Percentiles rank a stretch among this genome's conserved stretches.
Evolutionary conservation across 2,329 filamentous ascomycete genomes (phyloP).

Genomic region (Hirsutella minnesotensis): DNA sequence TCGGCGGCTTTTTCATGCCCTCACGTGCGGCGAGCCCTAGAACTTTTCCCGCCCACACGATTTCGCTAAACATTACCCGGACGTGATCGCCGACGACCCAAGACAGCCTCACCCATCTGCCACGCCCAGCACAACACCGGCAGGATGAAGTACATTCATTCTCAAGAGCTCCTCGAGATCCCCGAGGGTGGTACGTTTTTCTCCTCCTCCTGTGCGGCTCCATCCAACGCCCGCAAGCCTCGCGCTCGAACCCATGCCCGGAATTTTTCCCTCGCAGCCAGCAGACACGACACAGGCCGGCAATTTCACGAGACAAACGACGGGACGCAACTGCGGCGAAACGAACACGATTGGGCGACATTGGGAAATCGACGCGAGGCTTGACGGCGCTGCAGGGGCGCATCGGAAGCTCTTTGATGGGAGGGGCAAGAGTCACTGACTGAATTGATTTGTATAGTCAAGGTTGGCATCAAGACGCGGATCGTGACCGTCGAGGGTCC

Average conservation of each 20-base stretch:
- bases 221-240: background rate
- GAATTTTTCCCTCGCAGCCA: too few species aligned
- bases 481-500: constrained; percentile 95
- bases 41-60: constrained; percentile 33
- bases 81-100: constrained; percentile 24
- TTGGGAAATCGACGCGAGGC: background rate
- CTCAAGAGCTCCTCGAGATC: constrained; percentile 87
- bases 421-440: constrained; percentile 15
- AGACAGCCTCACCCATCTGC: constrained; percentile 28
- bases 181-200: constrained; percentile 83
- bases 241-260: background rate
- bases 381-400: background rate
- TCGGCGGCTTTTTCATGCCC: constrained; percentile 11
- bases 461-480: constrained; percentile 93
- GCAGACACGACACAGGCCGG: too few species aligned
- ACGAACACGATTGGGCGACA: too few species aligned
- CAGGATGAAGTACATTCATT: constrained; percentile 99
- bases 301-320: too few species aligned
- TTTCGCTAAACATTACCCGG: constrained; percentile 23
- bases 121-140: constrained; percentile 38
- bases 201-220: constrained; percentile 1
- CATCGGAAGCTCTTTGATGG: background rate
- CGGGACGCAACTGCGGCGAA: too few species aligned
- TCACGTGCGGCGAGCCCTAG: constrained; percentile 32
- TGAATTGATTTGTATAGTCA: constrained; percentile 53